Evolutionary conservation across 2,329 filamentous ascomycete genomes (phyloP), one percentile per base, ranked within the genome.

Genomic region (Epichloe baconii): DNA sequence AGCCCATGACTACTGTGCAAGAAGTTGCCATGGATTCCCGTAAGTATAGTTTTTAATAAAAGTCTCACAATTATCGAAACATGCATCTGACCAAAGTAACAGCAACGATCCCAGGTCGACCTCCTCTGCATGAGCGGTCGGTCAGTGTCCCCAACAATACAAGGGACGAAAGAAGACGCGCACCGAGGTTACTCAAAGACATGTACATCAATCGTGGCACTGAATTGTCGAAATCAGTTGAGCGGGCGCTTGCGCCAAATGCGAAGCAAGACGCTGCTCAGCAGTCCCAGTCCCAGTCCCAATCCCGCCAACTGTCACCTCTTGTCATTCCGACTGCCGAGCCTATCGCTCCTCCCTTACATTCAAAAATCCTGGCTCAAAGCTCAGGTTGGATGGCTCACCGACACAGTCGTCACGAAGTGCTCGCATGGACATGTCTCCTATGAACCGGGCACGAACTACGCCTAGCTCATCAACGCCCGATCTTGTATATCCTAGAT

Each of bases 1-100:
- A 79, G 2, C 79, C 79, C 36, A 82, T 84, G 80, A 83, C 80
- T 5, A 84, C 81, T 1, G 81, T 85, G 14, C 80, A 84, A 56
- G 82, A 85, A 61, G 66, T 76, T 47, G 65, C 79, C 48, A 84
- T 85, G 80, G 82, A 86, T 66, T 85, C 82, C 59, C 82, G 82
- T 86, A 71, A 70, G 82, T 71, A 48, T 10, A 37, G 26, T 44
- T 40, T 15, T 44, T 26, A 40, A 21, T 21, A 15, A 31, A 12
- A 10, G 23, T 11, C 38, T 10, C 26, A 47, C 19, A 5, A 15
- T 17, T 10, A 34, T 26, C 19, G 5, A 34, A 5, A 6, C 4
- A 41, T 40, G 41, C 17, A 17, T 56, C 57, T 64, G 26, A 64
- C 52, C 19, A 6, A 47, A 11, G 35, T 21, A 7, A 31, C 56